Evolutionary conservation across 495 filamentous ascomycete species (phyloP), one percentile per base, ranked within the genome.

Genomic region (Neurospora discreta): DNA sequence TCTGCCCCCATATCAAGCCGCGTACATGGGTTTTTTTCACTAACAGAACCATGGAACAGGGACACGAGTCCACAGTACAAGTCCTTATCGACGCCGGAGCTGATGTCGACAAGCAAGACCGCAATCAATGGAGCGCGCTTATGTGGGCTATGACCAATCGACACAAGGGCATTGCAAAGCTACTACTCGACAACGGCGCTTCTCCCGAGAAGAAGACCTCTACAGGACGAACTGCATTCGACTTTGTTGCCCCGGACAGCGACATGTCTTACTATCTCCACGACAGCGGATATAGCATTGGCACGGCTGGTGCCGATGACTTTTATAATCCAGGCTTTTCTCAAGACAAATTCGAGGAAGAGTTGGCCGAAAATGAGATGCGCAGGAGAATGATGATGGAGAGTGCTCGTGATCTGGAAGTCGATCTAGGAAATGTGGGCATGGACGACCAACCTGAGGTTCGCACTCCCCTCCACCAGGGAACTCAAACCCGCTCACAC

Each of bases 111-210:
- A 89, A 91, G 77, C 95, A 98, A 81, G 95, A 99, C 78, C 90
- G 91, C 68, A 97, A 98, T 78, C 89, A 95, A 74, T 99, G 95
- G 95, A 99, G 93, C 79, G 90, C 95, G 20, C 83, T 99, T 75
- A 99, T 98, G 95, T 99, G 95, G 95, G 95, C 95, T 39, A 98
- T 98, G 93, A 98, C 95, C 44, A 99, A 98, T 78, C 85, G 94
- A 74, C 95, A 99, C 79, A 98, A 98, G 80, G 90, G 89, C 39
- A 98, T 99, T 75, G 93, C 93, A 30, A 98, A 98, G 77, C 84
- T 92, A 18, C 82, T 99, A 26, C 85, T 99, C 39, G 95, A 98
- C 76, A 90, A 95, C 77, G 96, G 96, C 3, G 95, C 95, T 16
- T 97, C 93, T n/a, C 88, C 94, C 26, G 94, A 98, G 79, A 91